Evolutionary conservation across 2,329 filamentous ascomycete genomes (phyloP).

Genomic region (Colletotrichum sublineola): DNA sequence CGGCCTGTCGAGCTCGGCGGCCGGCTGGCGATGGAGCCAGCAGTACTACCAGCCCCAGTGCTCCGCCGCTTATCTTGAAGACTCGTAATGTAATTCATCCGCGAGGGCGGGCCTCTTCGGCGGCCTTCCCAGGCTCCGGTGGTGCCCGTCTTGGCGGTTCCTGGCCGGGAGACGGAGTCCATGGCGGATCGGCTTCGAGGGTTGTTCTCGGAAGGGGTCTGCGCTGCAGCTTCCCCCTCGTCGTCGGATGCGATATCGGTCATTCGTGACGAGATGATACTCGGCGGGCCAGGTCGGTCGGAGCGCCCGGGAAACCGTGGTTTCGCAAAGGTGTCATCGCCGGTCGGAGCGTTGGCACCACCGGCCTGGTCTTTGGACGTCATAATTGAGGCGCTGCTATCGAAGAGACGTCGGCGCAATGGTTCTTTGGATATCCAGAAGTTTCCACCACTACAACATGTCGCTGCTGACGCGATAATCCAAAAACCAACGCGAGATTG

Average conservation of each 20-base stretch:
- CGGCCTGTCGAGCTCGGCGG: slow-evolving; percentile 75
- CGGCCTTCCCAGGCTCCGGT: slow-evolving; percentile 39
- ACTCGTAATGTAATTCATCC: slow-evolving; percentile 61
- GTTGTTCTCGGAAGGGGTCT: slow-evolving; percentile 49
- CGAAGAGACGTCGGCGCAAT: slow-evolving; percentile 17
- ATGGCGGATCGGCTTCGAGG: slow-evolving; percentile 42
- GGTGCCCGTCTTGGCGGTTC: slow-evolving; percentile 65
- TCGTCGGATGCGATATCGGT: slow-evolving; percentile 74
- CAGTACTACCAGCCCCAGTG: slow-evolving; percentile 53
- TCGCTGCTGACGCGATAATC: slow-evolving; percentile 17
- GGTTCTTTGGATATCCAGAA: neutral
- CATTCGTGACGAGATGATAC: slow-evolving; percentile 80
- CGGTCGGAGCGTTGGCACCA: slow-evolving; percentile 53
- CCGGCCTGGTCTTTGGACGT: slow-evolving; percentile 53
- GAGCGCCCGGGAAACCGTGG: slow-evolving; percentile 56
- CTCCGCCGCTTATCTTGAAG: slow-evolving; percentile 61
- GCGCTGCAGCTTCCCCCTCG: slow-evolving; percentile 58
- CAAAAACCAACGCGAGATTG: neutral
- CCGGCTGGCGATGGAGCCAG: slow-evolving; percentile 51
- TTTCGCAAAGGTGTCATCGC: slow-evolving; percentile 55
- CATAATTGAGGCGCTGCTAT: slow-evolving; percentile 49
- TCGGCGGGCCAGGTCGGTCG: slow-evolving; percentile 66
- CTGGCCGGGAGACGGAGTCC: slow-evolving; percentile 65
- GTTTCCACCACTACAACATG: slow-evolving; percentile 28
- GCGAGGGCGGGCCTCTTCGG: slow-evolving; percentile 65